Conservation (phyloP, 2,329 filamentous ascomycete species). For the Aspergillus persii region DNA sequence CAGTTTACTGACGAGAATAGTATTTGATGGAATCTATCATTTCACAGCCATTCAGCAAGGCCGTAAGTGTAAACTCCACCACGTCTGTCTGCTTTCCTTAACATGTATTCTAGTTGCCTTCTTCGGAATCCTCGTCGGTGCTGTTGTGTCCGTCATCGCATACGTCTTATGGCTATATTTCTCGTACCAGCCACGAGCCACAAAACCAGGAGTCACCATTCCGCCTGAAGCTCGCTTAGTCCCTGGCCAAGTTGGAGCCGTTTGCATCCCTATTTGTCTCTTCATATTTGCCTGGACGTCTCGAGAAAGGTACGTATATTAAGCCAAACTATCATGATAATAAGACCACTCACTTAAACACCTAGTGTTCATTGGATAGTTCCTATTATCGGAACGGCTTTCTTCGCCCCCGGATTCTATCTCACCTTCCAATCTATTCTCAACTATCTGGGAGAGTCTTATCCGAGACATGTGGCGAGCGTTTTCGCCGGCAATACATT, state of each 20-base stretch:
- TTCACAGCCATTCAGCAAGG: slow-evolving; percentile 10
- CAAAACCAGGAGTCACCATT: background rate
- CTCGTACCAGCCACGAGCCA: slow-evolving; percentile 9
- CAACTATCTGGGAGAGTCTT: slow-evolving; percentile 30
- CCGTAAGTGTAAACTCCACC: background rate
- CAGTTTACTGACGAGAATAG: background rate
- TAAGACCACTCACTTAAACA: slow-evolving; percentile 28
- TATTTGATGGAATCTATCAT: slow-evolving; percentile 14
- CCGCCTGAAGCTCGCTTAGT: slow-evolving; percentile 14
- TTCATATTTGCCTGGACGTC: slow-evolving; percentile 20
- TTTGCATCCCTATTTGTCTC: slow-evolving; percentile 14
- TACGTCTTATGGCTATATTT: slow-evolving; percentile 14
- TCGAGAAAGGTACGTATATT: slow-evolving; percentile 5
- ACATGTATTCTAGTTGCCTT: slow-evolving; percentile 5
- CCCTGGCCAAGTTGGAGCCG: slow-evolving; percentile 13
- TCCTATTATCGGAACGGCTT: slow-evolving; percentile 49
- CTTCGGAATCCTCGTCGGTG: slow-evolving; percentile 13
- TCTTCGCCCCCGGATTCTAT: slow-evolving; percentile 40
- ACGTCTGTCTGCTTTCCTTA: background rate
- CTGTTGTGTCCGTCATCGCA: slow-evolving; percentile 3
- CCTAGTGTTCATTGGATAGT: slow-evolving; percentile 44
- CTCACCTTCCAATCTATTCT: slow-evolving; percentile 20
- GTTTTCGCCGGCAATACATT: slow-evolving; percentile 44
- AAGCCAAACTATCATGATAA: slow-evolving; percentile 5
- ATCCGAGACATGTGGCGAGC: slow-evolving; percentile 35